Evolutionary conservation across 192 early-diverging fungal genomes (phyloP).

Genomic region (Borealophlyctis nickersoniae): DNA sequence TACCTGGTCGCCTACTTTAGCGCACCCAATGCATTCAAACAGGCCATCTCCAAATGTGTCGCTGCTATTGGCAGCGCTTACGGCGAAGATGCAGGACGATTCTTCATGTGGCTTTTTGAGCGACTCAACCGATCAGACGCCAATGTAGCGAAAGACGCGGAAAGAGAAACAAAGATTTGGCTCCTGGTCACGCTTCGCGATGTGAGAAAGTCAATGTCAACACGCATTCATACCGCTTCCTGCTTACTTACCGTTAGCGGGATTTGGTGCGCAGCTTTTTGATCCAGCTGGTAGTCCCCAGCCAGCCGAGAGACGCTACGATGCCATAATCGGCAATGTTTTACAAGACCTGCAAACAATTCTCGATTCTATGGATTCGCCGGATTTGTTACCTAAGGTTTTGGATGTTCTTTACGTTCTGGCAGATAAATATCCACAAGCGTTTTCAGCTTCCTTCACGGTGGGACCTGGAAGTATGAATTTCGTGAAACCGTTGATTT

Average conservation of each 20-base stretch:
- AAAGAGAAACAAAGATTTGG: conserved; percentile 19
- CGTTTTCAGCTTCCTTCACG: conserved; percentile 33
- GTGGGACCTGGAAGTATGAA: conserved; percentile 4
- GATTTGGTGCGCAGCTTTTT: conserved; percentile 1
- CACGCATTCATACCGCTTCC: not conserved
- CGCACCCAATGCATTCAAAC: not conserved
- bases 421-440: conserved; percentile 27
- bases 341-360: conserved; percentile 31
- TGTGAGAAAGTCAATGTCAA: not conserved
- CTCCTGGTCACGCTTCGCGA: conserved; percentile 17
- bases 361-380: conserved; percentile 31
- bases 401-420: conserved; percentile 37
- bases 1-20: conserved; percentile 14
- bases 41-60: conserved; percentile 4
- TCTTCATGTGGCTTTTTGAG: conserved; percentile 19
- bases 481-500: too few relatives aligned
- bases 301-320: not conserved
- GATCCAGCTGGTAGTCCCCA: conserved; percentile 1
- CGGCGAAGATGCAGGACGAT: not conserved
- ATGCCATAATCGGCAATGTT: conserved; percentile 15
- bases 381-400: conserved; percentile 29
- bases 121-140: not conserved
- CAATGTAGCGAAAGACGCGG: conserved; percentile 3
- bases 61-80: conserved; percentile 8
- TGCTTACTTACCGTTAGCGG: not conserved